phyloP scores from a whole-genome alignment of 2,329 filamentous ascomycete genomes.

The Rhexocercosporidium sp. region DNA sequence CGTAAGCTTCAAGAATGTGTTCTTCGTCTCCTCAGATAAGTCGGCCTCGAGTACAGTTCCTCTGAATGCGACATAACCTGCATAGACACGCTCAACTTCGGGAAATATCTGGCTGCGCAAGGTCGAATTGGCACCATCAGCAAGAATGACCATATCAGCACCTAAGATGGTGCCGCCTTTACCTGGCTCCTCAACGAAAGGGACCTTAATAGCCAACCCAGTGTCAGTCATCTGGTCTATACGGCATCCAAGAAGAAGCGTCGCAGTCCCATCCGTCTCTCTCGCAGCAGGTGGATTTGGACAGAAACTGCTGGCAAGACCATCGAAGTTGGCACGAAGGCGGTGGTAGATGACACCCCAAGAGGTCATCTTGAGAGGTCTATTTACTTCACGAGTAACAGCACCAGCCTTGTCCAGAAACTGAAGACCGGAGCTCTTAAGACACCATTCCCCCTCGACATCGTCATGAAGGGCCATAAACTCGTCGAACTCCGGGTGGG shows the following conservation, averaged over 20 bases:
- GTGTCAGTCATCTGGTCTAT: constrained; percentile 14
- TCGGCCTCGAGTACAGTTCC: constrained; percentile 49
- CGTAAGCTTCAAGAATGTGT: constrained; percentile 46
- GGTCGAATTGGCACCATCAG: constrained; percentile 29
- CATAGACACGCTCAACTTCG: constrained; percentile 25
- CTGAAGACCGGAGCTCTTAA: constrained; percentile 8
- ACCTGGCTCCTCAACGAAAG: neutral
- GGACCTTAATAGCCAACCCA: constrained; percentile 5
- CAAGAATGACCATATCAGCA: constrained; percentile 27
- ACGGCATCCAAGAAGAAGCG: constrained; percentile 20
- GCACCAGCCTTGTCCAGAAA: constrained; percentile 16
- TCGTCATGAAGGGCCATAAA: constrained; percentile 19
- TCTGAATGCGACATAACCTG: constrained; percentile 49
- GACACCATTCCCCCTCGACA: neutral
- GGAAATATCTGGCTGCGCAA: constrained; percentile 24
- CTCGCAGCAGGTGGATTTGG: neutral
- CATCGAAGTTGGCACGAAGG: constrained; percentile 32
- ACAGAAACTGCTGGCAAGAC: constrained; percentile 25
- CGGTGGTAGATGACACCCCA: constrained; percentile 29
- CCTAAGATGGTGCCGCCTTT: neutral
- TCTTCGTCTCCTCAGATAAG: constrained; percentile 42
- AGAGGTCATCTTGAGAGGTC: constrained; percentile 20
- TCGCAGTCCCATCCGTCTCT: constrained; percentile 25
- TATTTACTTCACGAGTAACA: constrained; percentile 1
- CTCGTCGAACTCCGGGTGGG: constrained; percentile 16